Percentiles rank a stretch among this genome's conserved stretches.
These are phyloP conservation scores for Ustilago nuda DNA, from an alignment of 1,284 basidiomycete species.

Conservation along the genomic window DNA sequence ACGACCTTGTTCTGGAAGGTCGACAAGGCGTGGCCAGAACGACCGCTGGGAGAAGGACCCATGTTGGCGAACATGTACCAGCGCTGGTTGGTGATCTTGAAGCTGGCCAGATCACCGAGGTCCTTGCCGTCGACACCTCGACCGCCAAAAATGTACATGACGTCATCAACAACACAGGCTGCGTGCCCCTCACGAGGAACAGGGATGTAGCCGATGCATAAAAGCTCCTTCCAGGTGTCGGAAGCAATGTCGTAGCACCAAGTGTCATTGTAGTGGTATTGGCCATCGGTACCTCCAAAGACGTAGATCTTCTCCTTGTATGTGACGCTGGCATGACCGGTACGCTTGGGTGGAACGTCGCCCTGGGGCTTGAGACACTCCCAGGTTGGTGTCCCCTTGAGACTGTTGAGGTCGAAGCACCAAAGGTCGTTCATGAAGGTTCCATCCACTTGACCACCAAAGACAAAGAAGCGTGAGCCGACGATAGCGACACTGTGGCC, in stretches of 20 bases:
- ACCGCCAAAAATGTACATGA: slow-evolving; percentile 97
- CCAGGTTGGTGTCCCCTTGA: slow-evolving; percentile 72
- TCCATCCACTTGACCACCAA: slow-evolving; percentile 92
- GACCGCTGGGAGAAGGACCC: slow-evolving; percentile 90
- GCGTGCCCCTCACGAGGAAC: slow-evolving; percentile 96
- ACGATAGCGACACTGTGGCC: slow-evolving; percentile 95
- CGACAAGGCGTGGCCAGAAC: slow-evolving; percentile 95
- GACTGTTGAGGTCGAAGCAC: slow-evolving; percentile 84
- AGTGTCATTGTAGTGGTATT: slow-evolving; percentile 99
- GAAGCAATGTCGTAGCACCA: slow-evolving; percentile 92
- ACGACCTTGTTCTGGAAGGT: slow-evolving; percentile 87
- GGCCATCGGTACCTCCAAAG: slow-evolving; percentile 97
- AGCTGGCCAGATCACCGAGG: slow-evolving; percentile 91
- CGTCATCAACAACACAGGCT: slow-evolving; percentile 94
- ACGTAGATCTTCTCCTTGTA: slow-evolving; percentile 84
- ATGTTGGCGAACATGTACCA: slow-evolving; percentile 99
- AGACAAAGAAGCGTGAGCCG: slow-evolving; percentile 90
- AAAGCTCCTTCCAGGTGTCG: slow-evolving; percentile 87
- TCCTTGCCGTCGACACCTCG: slow-evolving; percentile 97
- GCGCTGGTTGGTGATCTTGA: slow-evolving; percentile 82
- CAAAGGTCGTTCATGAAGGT: slow-evolving; percentile 93
- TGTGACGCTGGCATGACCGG: slow-evolving; percentile 91
- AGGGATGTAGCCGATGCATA: slow-evolving; percentile 97
- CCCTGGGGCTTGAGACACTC: slow-evolving; percentile 78
- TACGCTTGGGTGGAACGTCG: slow-evolving; percentile 84